These are phyloP conservation scores for Chaetoscypha palmicola DNA, from an alignment of 2,329 filamentous ascomycete species.

Conservation along the genomic window DNA sequence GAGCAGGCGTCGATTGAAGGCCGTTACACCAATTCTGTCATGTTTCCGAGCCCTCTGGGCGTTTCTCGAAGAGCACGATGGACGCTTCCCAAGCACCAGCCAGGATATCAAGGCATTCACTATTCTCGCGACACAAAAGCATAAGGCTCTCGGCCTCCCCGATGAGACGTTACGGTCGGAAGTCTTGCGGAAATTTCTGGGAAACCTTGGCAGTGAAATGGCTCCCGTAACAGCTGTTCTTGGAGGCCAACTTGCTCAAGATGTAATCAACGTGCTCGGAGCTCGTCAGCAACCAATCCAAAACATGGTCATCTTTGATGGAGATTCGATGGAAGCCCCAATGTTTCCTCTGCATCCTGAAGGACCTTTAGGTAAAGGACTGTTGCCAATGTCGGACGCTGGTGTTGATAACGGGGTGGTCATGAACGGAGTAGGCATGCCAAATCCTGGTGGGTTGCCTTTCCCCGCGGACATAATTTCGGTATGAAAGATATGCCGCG, in stretches of 20 bases:
- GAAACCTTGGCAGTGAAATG: slow-evolving; percentile 78
- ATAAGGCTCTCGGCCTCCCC: slow-evolving; percentile 66
- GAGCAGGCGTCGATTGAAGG: slow-evolving; percentile 60
- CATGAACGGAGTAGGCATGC: slow-evolving; percentile 8
- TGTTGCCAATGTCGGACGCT: slow-evolving; percentile 33
- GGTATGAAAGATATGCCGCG: slow-evolving; percentile 9
- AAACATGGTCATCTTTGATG: slow-evolving; percentile 89
- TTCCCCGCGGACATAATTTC: slow-evolving; percentile 21
- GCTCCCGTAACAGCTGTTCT: slow-evolving; percentile 83
- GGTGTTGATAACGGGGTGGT: slow-evolving; percentile 20
- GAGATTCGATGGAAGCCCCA: slow-evolving; percentile 67
- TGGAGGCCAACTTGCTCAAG: slow-evolving; percentile 85
- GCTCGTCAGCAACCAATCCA: slow-evolving; percentile 90
- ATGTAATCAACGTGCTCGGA: slow-evolving; percentile 93
- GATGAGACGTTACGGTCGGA: slow-evolving; percentile 59
- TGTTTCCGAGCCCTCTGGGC: slow-evolving; percentile 88
- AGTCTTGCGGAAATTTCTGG: slow-evolving; percentile 75
- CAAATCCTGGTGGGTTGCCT: slow-evolving; percentile 15
- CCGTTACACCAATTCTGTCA: slow-evolving; percentile 77
- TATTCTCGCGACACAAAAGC: slow-evolving; percentile 66
- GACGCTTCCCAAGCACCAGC: slow-evolving; percentile 42
- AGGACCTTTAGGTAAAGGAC: slow-evolving; percentile 43
- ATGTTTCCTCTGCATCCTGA: slow-evolving; percentile 78
- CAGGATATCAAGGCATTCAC: slow-evolving; percentile 73
- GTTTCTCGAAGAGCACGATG: slow-evolving; percentile 57